Percentiles rank a stretch among this genome's conserved stretches.
Conservation (phyloP, 495 filamentous ascomycete species). For the Talaromyces adpressus region DNA sequence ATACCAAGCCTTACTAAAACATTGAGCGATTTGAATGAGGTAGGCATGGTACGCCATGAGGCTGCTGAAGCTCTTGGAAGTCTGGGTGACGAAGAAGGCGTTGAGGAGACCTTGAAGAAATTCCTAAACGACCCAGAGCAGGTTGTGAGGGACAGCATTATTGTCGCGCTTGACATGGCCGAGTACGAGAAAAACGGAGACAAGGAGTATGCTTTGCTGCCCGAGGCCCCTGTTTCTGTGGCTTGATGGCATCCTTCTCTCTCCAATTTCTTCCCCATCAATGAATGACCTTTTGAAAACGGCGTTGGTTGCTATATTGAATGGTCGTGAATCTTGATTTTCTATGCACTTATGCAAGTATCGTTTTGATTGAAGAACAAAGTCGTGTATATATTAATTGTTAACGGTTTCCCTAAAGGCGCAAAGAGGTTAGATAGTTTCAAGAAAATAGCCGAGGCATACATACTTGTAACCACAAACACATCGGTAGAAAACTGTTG, state of each 20-base stretch:
- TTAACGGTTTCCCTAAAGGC: conserved; percentile 31
- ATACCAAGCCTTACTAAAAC: conserved; percentile 80
- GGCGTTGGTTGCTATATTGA: not conserved
- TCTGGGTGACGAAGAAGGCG: conserved; percentile 86
- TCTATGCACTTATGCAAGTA: not conserved
- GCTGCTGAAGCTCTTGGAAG: conserved; percentile 97
- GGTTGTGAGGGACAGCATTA: conserved; percentile 88
- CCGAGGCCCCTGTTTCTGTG: conserved; percentile 41
- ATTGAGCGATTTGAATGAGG: conserved; percentile 71
- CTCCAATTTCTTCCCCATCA: not conserved
- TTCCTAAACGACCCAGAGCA: conserved; percentile 87
- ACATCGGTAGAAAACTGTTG: conserved; percentile 82
- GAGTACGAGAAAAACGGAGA: conserved; percentile 89
- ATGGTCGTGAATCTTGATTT: not conserved
- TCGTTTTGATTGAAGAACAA: not conserved
- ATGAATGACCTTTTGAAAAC: not conserved
- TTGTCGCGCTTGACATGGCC: conserved; percentile 97
- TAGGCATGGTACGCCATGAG: conserved; percentile 95
- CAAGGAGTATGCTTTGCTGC: conserved; percentile 84
- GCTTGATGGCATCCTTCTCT: conserved; percentile 19
- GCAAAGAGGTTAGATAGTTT: conserved; percentile 1
- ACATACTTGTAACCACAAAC: conserved; percentile 78
- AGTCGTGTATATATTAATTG: conserved; percentile 25
- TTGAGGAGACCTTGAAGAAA: conserved; percentile 73
- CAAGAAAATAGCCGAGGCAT: not conserved